Conservation (phyloP, 805 yeast species). For the Brettanomyces naardenensis region DNA sequence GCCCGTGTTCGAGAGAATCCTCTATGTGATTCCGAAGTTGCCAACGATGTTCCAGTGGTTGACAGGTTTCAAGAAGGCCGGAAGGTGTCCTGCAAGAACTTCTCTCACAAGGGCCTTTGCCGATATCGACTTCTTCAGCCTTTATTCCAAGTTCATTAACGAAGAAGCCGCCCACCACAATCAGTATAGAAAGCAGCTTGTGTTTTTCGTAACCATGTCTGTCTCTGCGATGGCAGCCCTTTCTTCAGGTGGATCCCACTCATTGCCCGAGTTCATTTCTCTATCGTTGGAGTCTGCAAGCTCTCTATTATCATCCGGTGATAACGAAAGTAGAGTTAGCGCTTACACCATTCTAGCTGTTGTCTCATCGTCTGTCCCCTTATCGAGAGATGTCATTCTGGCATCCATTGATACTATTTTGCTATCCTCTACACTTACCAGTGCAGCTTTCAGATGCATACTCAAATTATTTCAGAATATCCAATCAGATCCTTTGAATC, state of each 20-base stretch:
- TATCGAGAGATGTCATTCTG: conserved; percentile 45
- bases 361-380: conserved; percentile 61
- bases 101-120: conserved; percentile 68
- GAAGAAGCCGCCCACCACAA: conserved; percentile 44
- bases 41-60: conserved; percentile 81
- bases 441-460: conserved; percentile 39
- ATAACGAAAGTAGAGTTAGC: conserved; percentile 65
- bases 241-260: conserved; percentile 32
- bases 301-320: conserved; percentile 37
- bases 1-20: conserved; percentile 65
- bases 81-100: conserved; percentile 53
- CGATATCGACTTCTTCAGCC: conserved; percentile 58
- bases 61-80: conserved; percentile 50
- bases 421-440: conserved; percentile 7
- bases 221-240: conserved; percentile 63
- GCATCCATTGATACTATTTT: conserved; percentile 59
- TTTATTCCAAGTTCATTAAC: conserved; percentile 51
- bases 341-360: conserved; percentile 81
- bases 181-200: conserved; percentile 60
- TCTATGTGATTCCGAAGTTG: conserved; percentile 60
- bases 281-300: conserved; percentile 52
- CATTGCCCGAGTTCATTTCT: conserved; percentile 45
- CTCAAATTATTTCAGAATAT: conserved; percentile 41
- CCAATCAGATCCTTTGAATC: conserved; percentile 24
- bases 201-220: conserved; percentile 70